Conservation (phyloP, 495 filamentous ascomycete species). For the Ramalina peruviana region DNA sequence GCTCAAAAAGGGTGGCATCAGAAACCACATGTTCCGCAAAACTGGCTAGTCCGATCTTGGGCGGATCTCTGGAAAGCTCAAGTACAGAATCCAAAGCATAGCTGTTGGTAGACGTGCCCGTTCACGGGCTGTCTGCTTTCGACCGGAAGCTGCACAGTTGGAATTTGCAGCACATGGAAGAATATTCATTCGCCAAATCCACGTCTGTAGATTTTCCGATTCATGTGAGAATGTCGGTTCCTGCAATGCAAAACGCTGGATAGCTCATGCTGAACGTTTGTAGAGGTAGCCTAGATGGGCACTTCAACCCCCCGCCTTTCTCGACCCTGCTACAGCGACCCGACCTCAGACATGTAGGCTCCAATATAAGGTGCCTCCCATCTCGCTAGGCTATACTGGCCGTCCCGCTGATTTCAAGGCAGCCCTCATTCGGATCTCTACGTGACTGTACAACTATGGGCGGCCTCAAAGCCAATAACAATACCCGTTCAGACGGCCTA, state of each 20-base stretch:
- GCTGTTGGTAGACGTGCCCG: background rate
- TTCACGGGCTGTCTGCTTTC: background rate
- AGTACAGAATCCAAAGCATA: no score
- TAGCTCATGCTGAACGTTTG: constrained; percentile 4
- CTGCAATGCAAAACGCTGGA: background rate
- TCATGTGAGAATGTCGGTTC: constrained; percentile 63
- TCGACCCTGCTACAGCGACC: constrained; percentile 66
- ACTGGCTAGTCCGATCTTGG: no score
- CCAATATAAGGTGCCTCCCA: constrained; percentile 42
- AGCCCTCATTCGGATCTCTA: constrained; percentile 74
- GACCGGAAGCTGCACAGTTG: background rate
- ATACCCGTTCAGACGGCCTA: constrained; percentile 87
- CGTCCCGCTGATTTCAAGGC: constrained; percentile 5
- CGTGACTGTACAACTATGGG: constrained; percentile 85
- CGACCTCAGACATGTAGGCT: constrained; percentile 72
- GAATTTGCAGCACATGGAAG: constrained; percentile 49
- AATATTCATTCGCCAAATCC: constrained; percentile 86
- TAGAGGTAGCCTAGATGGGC: constrained; percentile 77
- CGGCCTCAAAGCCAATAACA: constrained; percentile 86
- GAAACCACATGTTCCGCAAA: no score
- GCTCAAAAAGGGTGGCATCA: no score
- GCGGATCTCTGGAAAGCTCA: no score
- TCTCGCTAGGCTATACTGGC: background rate
- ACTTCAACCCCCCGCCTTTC: constrained; percentile 61
- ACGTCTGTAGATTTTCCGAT: constrained; percentile 63